Percentiles rank a stretch among this genome's conserved stretches.
Conservation (phyloP, 2,329 filamentous ascomycete genomes). For the Fusarium protoensiforme region DNA sequence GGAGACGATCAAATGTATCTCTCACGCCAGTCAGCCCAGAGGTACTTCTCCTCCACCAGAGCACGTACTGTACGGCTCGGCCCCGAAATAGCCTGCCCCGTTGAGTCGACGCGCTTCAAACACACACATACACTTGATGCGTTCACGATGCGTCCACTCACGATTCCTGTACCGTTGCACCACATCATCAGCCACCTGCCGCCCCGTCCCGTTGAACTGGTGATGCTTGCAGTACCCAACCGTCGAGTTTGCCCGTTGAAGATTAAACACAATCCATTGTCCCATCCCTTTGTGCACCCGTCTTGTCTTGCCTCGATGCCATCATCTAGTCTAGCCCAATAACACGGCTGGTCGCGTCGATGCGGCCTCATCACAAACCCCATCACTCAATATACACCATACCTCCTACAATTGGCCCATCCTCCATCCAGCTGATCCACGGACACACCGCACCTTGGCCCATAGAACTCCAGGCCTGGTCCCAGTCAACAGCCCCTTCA, state of each 20-base stretch:
- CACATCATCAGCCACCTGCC: neutral
- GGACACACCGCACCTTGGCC: neutral
- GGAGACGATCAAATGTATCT: constrained; percentile 19
- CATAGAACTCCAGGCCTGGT: neutral
- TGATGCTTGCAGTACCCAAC: neutral
- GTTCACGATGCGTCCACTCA: neutral
- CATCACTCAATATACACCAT: constrained; percentile 10
- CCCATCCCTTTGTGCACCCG: neutral
- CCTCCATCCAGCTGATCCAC: constrained; percentile 23
- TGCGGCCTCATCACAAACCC: constrained; percentile 29
- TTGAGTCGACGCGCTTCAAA: neutral
- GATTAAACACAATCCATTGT: neutral
- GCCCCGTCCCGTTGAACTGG: neutral
- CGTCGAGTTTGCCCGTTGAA: neutral
- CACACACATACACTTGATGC: too few species aligned
- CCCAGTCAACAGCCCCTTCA: neutral
- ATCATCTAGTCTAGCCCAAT: neutral
- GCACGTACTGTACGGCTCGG: neutral
- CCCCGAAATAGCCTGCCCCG: neutral
- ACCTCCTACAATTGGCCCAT: constrained; percentile 14
- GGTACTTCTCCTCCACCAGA: neutral
- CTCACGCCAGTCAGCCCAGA: neutral
- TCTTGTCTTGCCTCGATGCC: neutral
- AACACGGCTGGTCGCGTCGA: constrained; percentile 25
- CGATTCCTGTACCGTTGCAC: neutral